Evolutionary conservation across 805 yeast species (phyloP).

Genomic region (Spencermartinsiella europaea): DNA sequence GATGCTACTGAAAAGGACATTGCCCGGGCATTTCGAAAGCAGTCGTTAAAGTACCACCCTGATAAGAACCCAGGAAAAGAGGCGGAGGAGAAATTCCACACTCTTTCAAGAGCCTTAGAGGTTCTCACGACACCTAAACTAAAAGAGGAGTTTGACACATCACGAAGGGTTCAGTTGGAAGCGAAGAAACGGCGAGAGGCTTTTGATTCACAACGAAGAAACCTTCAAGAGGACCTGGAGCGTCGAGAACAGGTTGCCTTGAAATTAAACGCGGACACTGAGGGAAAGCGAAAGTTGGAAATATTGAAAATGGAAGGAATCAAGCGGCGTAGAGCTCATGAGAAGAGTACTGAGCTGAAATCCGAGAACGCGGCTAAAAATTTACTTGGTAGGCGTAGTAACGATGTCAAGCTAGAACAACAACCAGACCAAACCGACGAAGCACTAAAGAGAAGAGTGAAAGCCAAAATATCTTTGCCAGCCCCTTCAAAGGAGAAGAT

Average conservation of each 20-base stretch:
- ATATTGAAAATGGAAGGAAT: conserved; percentile 18
- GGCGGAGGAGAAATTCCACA: conserved; percentile 26
- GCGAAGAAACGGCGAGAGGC: conserved; percentile 9
- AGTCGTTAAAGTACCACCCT: conserved; percentile 61
- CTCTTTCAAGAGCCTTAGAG: conserved; percentile 23
- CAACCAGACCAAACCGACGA: background rate
- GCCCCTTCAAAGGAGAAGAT: background rate
- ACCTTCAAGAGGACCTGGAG: conserved; percentile 23
- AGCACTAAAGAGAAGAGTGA: conserved; percentile 5
- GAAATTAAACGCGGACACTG: background rate
- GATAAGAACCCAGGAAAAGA: conserved; percentile 27
- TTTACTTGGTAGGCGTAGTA: too few relatives aligned
- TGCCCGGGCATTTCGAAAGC: conserved; percentile 87
- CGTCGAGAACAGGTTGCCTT: conserved; percentile 20
- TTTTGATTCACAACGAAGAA: conserved; percentile 14
- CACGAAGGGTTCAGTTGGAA: conserved; percentile 14
- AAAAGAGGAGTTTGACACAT: conserved; percentile 19
- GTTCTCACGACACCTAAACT: conserved; percentile 13
- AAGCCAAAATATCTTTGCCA: background rate
- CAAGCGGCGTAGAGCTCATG: conserved; percentile 10
- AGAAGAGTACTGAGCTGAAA: conserved; percentile 5
- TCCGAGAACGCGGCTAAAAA: background rate
- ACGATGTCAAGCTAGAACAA: background rate
- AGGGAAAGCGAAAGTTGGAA: conserved; percentile 15
- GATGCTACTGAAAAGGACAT: conserved; percentile 73